phyloP scores from a whole-genome alignment of 192 early-diverging fungal genomes.

The Podila verticillata region DNA sequence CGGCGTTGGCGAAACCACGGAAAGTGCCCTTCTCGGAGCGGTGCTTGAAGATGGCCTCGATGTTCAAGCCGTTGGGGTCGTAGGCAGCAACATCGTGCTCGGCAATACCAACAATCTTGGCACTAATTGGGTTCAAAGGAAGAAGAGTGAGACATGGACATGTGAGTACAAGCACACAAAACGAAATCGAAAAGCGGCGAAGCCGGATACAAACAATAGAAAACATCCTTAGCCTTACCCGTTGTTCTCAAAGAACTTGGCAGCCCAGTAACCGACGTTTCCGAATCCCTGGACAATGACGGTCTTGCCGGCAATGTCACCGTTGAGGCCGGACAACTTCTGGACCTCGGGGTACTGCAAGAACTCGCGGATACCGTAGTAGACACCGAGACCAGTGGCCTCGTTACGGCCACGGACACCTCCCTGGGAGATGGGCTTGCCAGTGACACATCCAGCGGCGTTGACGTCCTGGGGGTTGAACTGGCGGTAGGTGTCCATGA shows the following conservation, averaged over 20 bases:
- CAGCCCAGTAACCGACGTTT: conserved; percentile 86
- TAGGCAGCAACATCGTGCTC: conserved; percentile 76
- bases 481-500: conserved; percentile 87
- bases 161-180: neutral
- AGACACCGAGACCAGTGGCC: conserved; percentile 85
- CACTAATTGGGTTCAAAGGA: conserved; percentile 44
- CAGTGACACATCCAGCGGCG: conserved; percentile 84
- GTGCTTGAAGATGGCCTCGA: conserved; percentile 73
- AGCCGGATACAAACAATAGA: neutral
- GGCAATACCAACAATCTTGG: conserved; percentile 78
- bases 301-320: conserved; percentile 64
- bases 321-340: conserved; percentile 68
- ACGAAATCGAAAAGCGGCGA: neutral
- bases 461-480: conserved; percentile 84
- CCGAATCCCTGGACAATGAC: conserved; percentile 88
- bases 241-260: conserved; percentile 83
- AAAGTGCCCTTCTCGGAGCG: conserved; percentile 73
- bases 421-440: conserved; percentile 81
- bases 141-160: too few relatives aligned
- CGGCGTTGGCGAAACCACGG: conserved; percentile 68
- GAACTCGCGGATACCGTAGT: conserved; percentile 85
- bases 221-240: conserved; percentile 38
- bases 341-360: conserved; percentile 83
- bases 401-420: conserved; percentile 86
- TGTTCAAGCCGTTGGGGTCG: conserved; percentile 69